Base-by-base conservation (phyloP, 192 early-diverging fungal genomes). In the Gigaspora rosea region DNA sequence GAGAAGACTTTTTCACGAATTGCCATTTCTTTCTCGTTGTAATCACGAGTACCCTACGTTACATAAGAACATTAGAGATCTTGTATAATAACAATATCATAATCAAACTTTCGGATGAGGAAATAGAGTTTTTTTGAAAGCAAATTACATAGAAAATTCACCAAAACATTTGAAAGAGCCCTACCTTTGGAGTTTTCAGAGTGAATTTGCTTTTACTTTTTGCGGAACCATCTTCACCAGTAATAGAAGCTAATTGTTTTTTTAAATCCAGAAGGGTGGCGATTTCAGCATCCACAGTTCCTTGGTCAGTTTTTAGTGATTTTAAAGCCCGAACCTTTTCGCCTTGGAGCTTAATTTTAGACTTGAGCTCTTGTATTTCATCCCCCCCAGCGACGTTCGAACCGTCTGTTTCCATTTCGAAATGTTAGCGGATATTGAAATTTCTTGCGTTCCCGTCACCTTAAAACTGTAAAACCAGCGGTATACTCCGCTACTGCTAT, bases 21-120 rank as follows among this genome's bases (percentile, higher is more conserved):
- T n/a, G 97, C 92, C 97, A 99, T 99, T 72, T 99, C 97, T 79
- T 95, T 93, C 54, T 94, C 92, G 58, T 88, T 91, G 79, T 95
- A 99, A 84, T 99, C 97, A 80, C 91, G 93, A 57, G 97, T 99
- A 2, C 97, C 97, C 93, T 91, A 66, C 56, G 48, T 18, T 5
- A 18, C 18, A 56, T 56, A 15, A 56, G 11, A 18, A 56, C 1
- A 7, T 41, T 41, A 41, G 41, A 41, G 41, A 41, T 7, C 41
- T 41, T 7, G 41, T 27, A 27, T 27, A 27, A 41, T 7, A 41
- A 41, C 41, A 7, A 41, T 7, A 41, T 41, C 4, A 41, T 50
- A 50, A 33, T 13, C 22, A 10, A 66, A 18, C 33, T 64, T 27
- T 50, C 4, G 27, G 20, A 68, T 27, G 2, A 50, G 48, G 22